A percentile compares a stretch with the other conserved stretches of the same genome.
Conservation (phyloP, 805 yeast species). For the Ogataea neopini region DNA sequence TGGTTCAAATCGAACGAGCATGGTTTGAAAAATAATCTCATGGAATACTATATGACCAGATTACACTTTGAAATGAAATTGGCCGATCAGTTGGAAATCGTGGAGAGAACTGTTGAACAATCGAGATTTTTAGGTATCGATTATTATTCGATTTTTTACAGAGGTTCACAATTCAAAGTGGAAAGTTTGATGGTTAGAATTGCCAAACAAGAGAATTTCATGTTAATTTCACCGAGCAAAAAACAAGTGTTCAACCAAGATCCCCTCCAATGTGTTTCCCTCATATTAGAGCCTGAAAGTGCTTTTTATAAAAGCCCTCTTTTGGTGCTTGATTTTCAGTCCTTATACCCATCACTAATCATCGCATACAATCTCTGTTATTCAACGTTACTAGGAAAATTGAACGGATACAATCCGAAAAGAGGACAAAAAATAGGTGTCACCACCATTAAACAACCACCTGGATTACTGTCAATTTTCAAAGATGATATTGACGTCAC, state of each 20-base stretch:
- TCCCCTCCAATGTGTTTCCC: conserved; percentile 83
- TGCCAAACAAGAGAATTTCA: conserved; percentile 71
- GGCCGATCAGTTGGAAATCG: conserved; percentile 60
- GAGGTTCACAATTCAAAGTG: conserved; percentile 95
- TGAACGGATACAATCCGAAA: conserved; percentile 51
- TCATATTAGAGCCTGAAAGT: conserved; percentile 90
- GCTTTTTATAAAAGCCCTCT: conserved; percentile 85
- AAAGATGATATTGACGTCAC: conserved; percentile 62
- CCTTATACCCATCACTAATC: conserved; percentile 88
- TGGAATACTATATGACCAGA: conserved; percentile 49
- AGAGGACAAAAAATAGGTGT: conserved; percentile 55
- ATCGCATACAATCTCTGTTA: conserved; percentile 90
- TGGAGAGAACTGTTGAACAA: conserved; percentile 74
- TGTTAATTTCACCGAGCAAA: conserved; percentile 78
- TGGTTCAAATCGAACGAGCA: conserved; percentile 39
- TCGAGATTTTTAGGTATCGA: conserved; percentile 88
- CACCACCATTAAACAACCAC: conserved; percentile 47
- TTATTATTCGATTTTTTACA: conserved; percentile 77
- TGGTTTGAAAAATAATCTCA: conserved; percentile 36
- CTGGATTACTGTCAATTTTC: conserved; percentile 56
- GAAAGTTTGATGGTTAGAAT: conserved; percentile 80
- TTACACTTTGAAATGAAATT: conserved; percentile 47
- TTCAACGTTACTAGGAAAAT: conserved; percentile 66
- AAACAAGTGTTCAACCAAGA: conserved; percentile 80
- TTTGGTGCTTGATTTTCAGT: conserved; percentile 89